Evolutionary conservation across 2,329 filamentous ascomycete genomes (phyloP), one percentile per base, ranked within the genome.

Genomic region (Neonectria coccinea): DNA sequence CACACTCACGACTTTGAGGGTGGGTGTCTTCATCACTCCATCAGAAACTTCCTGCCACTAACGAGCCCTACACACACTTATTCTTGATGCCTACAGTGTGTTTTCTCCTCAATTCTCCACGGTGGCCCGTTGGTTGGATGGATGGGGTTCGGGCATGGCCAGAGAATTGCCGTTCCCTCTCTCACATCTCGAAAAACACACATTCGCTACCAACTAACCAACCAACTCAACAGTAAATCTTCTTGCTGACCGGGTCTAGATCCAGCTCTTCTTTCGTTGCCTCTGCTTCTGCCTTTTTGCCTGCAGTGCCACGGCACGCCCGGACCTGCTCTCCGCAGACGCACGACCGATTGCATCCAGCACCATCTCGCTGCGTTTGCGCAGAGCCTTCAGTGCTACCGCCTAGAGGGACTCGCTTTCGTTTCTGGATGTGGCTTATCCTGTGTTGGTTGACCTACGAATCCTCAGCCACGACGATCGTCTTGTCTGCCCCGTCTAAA

Each of bases 321-420:
- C 69, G 66, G 67, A 62, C 67, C 66, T 73, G 57, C 58, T 62
- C 63, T 65, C 67, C 66, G 66, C 58, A 64, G 53, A 72, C 64
- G 68, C 71, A 71, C 51, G 56, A 58, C 65, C 70, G 66, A 73
- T 73, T 72, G 70, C 66, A 73, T 70, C 62, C 59, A 51, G 66
- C 58, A 41, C 53, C 62, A 66, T 66, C 60, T 72, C 48, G 56
- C 58, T 33, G 20, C 60, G 44, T 56, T 64, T 66, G 67, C 66
- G 63, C 50, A 58, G 44, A 54, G 45, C 55, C n/a, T 41, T 48
- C 27, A 18, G 8, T 22, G 25, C 22, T 57, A 54, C 10, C 47
- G 11, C 16, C 41, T 3, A 31, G 41, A 53, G 48, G n/a, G 11
- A 22, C 44, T 56, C 55, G 25, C 54, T 22, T 53, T 36, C 36